Conservation (phyloP, 495 filamentous ascomycete genomes). For the Hypoxylon rickii region DNA sequence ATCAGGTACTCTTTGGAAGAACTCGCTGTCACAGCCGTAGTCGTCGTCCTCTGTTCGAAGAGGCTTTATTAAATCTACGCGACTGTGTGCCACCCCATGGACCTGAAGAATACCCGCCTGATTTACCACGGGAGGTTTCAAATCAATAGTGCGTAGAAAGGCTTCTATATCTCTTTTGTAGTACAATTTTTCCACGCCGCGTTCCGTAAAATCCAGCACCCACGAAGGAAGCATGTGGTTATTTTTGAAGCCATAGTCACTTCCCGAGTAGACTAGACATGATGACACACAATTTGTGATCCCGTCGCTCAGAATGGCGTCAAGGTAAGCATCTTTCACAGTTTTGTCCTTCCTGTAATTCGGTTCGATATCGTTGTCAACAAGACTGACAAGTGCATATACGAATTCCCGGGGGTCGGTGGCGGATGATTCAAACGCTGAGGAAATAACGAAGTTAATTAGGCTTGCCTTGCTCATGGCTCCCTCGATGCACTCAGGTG, state of each 20-base stretch:
- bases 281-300: background rate
- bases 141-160: background rate
- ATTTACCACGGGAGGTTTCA: background rate
- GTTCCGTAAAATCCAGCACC: background rate
- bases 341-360: too few relatives aligned
- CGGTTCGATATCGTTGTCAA: too few relatives aligned
- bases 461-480: too few relatives aligned
- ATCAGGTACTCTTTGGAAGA: background rate
- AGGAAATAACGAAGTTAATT: too few relatives aligned
- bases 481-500: too few relatives aligned
- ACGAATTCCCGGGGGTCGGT: too few relatives aligned
- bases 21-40: background rate
- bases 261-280: background rate
- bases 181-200: too few relatives aligned
- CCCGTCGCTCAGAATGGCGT: background rate
- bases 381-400: too few relatives aligned
- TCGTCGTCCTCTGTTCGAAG: background rate
- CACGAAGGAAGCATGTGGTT: background rate
- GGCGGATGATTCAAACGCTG: too few relatives aligned
- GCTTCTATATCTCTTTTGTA: too few relatives aligned
- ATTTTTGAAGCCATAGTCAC: background rate
- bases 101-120: background rate
- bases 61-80: background rate
- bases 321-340: too few relatives aligned
- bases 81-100: background rate